Evolutionary conservation across 306 rosid species (phyloP).

Genomic region (Herpetospermum pedunculosum): DNA sequence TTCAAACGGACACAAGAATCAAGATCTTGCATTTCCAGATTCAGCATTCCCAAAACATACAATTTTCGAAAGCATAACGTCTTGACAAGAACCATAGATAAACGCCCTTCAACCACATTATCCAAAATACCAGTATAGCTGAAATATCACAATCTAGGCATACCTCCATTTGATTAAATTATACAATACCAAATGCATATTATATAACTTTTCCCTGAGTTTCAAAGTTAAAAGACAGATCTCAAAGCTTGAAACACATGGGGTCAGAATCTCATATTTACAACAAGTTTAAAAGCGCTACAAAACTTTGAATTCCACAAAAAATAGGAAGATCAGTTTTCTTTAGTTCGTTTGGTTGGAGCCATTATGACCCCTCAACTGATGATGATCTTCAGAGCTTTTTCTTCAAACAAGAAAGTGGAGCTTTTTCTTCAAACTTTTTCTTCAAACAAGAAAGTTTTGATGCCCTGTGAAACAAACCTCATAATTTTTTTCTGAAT

Average conservation of each 20-base stretch:
- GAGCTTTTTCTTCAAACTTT: neutral
- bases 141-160: neutral
- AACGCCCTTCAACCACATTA: neutral
- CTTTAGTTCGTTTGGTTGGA: neutral
- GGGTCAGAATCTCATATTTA: neutral
- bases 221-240: neutral
- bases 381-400: neutral
- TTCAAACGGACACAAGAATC: neutral
- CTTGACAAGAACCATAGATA: neutral
- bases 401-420: neutral
- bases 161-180: too few species aligned
- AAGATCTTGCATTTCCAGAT: neutral
- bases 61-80: neutral
- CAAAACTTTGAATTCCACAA: neutral
- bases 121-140: neutral
- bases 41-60: neutral
- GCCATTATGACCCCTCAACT: neutral
- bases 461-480: neutral
- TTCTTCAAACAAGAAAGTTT: neutral
- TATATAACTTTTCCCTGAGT: neutral
- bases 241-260: neutral
- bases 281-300: neutral
- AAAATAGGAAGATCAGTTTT: neutral
- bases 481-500: neutral
- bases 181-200: neutral